phyloP scores from a whole-genome alignment of 2,329 filamentous ascomycete genomes.

The Penicillium sp. region DNA sequence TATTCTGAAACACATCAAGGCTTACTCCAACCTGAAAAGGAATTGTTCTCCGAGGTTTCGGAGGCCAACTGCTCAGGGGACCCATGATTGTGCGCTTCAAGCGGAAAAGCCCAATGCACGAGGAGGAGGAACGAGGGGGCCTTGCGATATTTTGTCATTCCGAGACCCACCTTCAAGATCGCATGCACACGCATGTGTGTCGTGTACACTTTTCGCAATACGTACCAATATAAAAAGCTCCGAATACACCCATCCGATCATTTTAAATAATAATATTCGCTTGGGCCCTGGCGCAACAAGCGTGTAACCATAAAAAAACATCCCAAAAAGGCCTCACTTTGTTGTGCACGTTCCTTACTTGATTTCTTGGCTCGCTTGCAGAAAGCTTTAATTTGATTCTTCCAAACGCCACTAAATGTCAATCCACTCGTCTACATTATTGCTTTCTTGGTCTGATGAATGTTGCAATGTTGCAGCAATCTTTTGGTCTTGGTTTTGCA shows the following conservation, averaged over 20 bases:
- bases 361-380: constrained; percentile 5
- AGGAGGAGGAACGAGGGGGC: neutral
- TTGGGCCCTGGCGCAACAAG: neutral
- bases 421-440: neutral
- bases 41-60: neutral
- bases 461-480: neutral
- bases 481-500: neutral
- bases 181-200: neutral
- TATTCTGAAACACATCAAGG: neutral
- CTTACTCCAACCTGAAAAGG: neutral
- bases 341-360: neutral
- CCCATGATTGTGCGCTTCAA: neutral
- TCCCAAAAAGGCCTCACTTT: neutral
- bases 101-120: neutral
- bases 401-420: neutral
- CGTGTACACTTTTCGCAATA: neutral
- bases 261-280: neutral
- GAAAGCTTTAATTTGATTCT: neutral
- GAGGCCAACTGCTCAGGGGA: neutral
- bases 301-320: neutral
- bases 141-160: neutral
- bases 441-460: neutral
- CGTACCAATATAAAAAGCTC: neutral
- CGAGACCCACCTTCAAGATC: constrained; percentile 2
- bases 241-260: neutral